Conservation (phyloP, 2,329 filamentous ascomycete species). For the Ophiognomonia clavigignenti-juglandacearum region DNA sequence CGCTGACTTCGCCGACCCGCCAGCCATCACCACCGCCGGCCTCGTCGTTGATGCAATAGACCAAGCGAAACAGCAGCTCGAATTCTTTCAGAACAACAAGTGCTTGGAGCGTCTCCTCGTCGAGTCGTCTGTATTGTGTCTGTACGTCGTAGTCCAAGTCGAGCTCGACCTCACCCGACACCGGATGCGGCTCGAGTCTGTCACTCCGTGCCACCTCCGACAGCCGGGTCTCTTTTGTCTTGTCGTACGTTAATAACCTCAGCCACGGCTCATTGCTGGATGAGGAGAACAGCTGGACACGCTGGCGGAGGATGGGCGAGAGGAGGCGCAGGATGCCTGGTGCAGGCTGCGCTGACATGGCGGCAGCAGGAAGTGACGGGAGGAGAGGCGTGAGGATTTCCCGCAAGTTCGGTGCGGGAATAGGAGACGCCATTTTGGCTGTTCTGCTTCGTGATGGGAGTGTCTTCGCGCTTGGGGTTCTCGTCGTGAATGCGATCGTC, state of each 20-base stretch:
- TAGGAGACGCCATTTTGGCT: constrained; percentile 23
- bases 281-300: constrained; percentile 60
- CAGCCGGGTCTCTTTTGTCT: constrained; percentile 50
- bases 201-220: constrained; percentile 58
- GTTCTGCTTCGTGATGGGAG: too few species aligned
- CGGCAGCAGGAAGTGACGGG: constrained; percentile 53
- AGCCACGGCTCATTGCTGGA: constrained; percentile 65
- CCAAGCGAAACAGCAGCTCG: constrained; percentile 58
- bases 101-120: constrained; percentile 70
- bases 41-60: constrained; percentile 65
- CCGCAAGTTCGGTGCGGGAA: constrained; percentile 41
- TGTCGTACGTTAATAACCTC: constrained; percentile 65
- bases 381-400: constrained; percentile 52
- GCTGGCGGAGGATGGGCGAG: constrained; percentile 61
- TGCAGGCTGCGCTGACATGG: constrained; percentile 53
- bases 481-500: too few species aligned
- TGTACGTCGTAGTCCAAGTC: constrained; percentile 62
- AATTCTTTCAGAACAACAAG: constrained; percentile 56
- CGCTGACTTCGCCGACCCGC: constrained; percentile 66
- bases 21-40: constrained; percentile 60
- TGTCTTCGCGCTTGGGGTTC: too few species aligned
- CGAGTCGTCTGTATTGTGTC: constrained; percentile 61
- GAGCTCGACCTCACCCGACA: constrained; percentile 74
- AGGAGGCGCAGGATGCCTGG: constrained; percentile 54
- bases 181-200: constrained; percentile 71